Evolutionary conservation across 2,329 filamentous ascomycete genomes (phyloP), one percentile per base, ranked within the genome.

Genomic region (Chlorencoelia australis): DNA sequence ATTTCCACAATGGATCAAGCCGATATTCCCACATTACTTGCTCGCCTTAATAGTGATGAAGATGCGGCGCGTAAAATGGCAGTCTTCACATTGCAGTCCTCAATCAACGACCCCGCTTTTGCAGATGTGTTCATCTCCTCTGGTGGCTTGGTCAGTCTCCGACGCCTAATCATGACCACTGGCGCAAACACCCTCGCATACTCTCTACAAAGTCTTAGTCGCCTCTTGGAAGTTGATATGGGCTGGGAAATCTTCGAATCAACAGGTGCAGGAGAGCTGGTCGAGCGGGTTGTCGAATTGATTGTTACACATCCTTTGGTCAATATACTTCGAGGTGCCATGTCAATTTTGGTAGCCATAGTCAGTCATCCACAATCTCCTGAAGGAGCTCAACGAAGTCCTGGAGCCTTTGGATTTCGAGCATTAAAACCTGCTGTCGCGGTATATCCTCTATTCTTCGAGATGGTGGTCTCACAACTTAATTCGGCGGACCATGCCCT

Each of bases 51-150:
- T 26, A 79, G 75, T 62, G 73, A 79, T 50, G 75, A 94, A 63
- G 91, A 98, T 68, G 88, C 85, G 39, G 80, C 85, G 50, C 85
- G 88, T 55, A 98, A 98, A 63, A 95, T 96, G 85, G 91, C 91
- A 42, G 91, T 93, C 43, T 98, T 98, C 73, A 95, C 95, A 66
- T 76, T 98, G 47, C 91, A 98, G 63, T 81, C 75, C 46, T 87
- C 85, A 44, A 94, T 98, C 61, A 89, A 88, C 57, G 91, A 98
- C 62, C 89, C 89, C 17, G 82, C 87, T 33, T 96, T 96, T 59
- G 91, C 91, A 53, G 91, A 96, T 59, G 79, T 93, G 51, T 98
- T 98, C 65, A 94, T 96, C 44, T 78, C 82, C 34, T 83, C 87
- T 33, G 87, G 87, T 39, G 91, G 91, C 4, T 69, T 96, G 46